Evolutionary conservation across 2,329 filamentous ascomycete species (phyloP).

Genomic region (Colletotrichum zoysiae): DNA sequence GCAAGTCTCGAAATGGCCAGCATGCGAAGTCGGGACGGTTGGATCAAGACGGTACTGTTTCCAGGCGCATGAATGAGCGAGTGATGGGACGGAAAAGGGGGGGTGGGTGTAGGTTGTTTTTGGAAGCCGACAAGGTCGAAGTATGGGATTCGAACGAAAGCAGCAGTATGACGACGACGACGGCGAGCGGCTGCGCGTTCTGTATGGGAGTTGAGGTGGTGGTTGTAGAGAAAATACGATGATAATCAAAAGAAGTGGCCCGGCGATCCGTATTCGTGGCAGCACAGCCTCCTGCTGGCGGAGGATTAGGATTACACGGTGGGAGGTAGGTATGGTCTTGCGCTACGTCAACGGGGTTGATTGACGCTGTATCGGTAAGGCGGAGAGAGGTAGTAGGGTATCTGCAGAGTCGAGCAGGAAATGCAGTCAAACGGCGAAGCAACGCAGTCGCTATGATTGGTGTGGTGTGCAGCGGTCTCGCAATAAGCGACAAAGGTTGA

Average conservation of each 20-base stretch:
- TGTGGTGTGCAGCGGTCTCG: constrained; percentile 27
- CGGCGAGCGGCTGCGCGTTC: constrained; percentile 24
- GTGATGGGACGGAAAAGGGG: constrained; percentile 30
- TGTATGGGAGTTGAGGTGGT: constrained; percentile 32
- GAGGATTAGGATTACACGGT: constrained; percentile 43
- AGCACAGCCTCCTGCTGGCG: constrained; percentile 48
- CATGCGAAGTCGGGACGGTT: constrained; percentile 46
- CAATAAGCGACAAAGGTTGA: constrained; percentile 8
- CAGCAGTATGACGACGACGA: constrained; percentile 8
- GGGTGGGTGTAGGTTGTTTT: constrained; percentile 9
- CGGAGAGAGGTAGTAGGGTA: not conserved
- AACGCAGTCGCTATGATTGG: constrained; percentile 41
- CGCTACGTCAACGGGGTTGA: constrained; percentile 38
- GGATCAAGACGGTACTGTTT: constrained; percentile 29
- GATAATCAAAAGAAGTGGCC: constrained; percentile 35
- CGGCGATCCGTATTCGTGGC: constrained; percentile 43
- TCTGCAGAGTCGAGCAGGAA: not conserved
- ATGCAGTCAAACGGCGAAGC: constrained; percentile 28
- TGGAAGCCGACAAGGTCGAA: constrained; percentile 31
- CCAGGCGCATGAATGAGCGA: constrained; percentile 30
- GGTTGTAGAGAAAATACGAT: not conserved
- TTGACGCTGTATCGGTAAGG: not conserved
- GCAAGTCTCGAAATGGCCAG: constrained; percentile 47
- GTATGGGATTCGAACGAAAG: constrained; percentile 12
- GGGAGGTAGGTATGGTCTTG: constrained; percentile 29